phyloP scores from a whole-genome alignment of 345 rosid species.

The Viola odorata region DNA sequence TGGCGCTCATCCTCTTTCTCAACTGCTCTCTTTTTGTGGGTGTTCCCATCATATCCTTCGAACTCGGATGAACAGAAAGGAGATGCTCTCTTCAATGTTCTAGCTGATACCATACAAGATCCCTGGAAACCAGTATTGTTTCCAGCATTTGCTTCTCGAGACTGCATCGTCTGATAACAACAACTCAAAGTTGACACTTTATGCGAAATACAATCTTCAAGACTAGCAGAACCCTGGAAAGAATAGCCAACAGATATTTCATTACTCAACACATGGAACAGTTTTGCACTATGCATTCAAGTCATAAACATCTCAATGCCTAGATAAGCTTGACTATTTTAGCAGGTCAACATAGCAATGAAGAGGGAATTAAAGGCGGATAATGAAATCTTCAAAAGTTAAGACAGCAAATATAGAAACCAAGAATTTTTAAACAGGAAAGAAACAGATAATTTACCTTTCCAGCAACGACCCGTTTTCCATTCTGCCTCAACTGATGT shows the following conservation, averaged over 20 bases:
- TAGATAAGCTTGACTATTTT: not conserved
- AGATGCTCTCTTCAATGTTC: constrained; percentile 36
- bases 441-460: constrained; percentile 5
- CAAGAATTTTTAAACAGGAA: not conserved
- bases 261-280: not conserved
- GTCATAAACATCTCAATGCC: too few relatives aligned
- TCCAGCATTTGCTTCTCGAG: constrained; percentile 9
- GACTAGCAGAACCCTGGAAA: constrained; percentile 31
- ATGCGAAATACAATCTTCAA: constrained; percentile 23
- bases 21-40: constrained; percentile 25
- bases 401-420: not conserved
- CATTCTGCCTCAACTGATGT: constrained; percentile 16
- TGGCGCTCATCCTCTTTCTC: constrained; percentile 20
- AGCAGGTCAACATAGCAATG: too few relatives aligned
- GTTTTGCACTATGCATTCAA: too few relatives aligned
- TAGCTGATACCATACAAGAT: constrained; percentile 28
- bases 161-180: constrained; percentile 16
- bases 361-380: too few relatives aligned
- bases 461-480: constrained; percentile 11
- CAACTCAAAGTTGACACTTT: constrained; percentile 15
- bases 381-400: not conserved
- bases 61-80: constrained; percentile 29
- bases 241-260: constrained; percentile 12
- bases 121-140: constrained; percentile 3
- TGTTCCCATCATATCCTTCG: constrained; percentile 29